Evolutionary conservation across 495 filamentous ascomycete species (phyloP), one percentile per base, ranked within the genome.

Genomic region (Aspergillus biplanus): DNA sequence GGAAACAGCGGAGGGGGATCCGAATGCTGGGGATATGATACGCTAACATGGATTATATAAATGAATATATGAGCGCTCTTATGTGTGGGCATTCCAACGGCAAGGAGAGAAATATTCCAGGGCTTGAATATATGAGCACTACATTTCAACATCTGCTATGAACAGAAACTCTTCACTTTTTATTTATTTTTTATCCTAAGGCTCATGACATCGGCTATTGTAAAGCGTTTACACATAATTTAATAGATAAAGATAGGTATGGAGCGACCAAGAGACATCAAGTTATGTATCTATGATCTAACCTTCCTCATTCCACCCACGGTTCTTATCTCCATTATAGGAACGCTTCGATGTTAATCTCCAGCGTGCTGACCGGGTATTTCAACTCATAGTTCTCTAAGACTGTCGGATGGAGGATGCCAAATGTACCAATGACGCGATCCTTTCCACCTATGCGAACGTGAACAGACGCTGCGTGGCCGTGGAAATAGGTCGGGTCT

Each of bases 291-390:
- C 60, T 59, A 63, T 52, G 52, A 21, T 65, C 48, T 58, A 58
- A 27, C 27, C 56, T n/a, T 42, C 33, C 52, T 42, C 15, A 33
- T 42, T 53, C 42, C 49, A 31, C 59, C 33, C 33, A 18, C n/a
- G 3, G 15, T 61, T 65, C 54, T 52, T 56, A 63, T 62, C 31
- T 48, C 33, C 35, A 52, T 71, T 67, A 99, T 71, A 99, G 82
- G 86, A 99, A 98, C 62, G 92, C 87, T 78, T 97, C 96, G 18
- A 99, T 86, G 71, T 98, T 95, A 63, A 99, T 80, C 82, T 98
- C 96, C 69, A 99, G 75, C n/a, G 90, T 91, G 78, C 92, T 97
- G 73, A 95, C 90, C 47, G 95, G 95, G 79, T 93, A 92, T 85
- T 85, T 92, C 64, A 99, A 81, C 65, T 97, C 95, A 73, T 93